Conservation (phyloP, 1,139 yeast genomes). For the Meyerozyma carpophila region DNA sequence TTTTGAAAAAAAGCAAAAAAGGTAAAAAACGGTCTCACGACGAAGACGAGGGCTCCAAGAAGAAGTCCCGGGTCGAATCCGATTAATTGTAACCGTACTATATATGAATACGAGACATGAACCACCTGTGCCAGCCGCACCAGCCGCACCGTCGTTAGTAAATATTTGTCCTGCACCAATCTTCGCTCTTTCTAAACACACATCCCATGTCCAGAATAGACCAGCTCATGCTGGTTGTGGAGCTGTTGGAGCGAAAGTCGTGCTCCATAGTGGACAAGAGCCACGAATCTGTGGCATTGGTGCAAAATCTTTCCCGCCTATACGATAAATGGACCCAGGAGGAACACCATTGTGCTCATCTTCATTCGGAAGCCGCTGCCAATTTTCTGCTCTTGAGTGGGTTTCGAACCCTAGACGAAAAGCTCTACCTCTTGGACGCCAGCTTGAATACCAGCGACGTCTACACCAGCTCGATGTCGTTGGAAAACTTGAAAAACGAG, state of each 20-base stretch:
- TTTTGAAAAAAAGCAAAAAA: constrained; percentile 13
- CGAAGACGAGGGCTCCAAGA: background rate
- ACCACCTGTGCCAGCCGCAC: background rate
- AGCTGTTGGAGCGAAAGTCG: background rate
- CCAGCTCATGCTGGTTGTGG: constrained; percentile 1
- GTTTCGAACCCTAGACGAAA: constrained; percentile 28
- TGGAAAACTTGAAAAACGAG: constrained; percentile 46
- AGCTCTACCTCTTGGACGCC: constrained; percentile 30
- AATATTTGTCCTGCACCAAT: constrained; percentile 1
- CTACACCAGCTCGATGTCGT: constrained; percentile 41
- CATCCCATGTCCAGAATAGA: background rate
- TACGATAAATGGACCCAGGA: background rate
- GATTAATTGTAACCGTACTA: background rate
- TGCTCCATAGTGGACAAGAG: background rate
- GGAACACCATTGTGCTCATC: background rate
- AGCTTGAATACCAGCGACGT: constrained; percentile 26
- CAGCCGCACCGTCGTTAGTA: background rate
- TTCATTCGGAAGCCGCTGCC: background rate
- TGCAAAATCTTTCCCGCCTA: background rate
- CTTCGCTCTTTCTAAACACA: background rate
- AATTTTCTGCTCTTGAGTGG: constrained; percentile 21
- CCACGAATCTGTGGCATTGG: background rate
- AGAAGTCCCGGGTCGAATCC: background rate
- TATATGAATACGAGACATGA: constrained; percentile 1
- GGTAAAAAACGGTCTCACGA: constrained; percentile 10